Evolutionary conservation across 164 flowering plant genomes (phyloP).

Genomic region (Santalum album): DNA sequence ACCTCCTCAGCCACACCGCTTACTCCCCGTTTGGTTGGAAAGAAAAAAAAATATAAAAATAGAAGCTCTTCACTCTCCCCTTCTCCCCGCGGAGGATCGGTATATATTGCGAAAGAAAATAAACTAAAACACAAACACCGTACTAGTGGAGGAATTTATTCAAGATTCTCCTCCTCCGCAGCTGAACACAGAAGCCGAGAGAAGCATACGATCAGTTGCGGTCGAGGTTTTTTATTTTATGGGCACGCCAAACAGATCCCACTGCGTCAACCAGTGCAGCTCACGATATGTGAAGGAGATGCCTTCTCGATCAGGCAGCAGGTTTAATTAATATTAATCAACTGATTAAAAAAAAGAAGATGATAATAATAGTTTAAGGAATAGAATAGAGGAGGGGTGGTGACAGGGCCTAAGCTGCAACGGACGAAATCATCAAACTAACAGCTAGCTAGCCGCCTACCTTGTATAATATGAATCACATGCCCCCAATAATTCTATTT

Average conservation of each 20-base stretch:
- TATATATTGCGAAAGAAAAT: no score
- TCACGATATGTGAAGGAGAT: conserved; percentile 37
- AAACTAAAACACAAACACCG: no score
- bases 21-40: no score
- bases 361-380: no score
- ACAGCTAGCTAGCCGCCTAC: conserved; percentile 24
- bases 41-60: no score
- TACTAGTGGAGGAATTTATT: conserved; percentile 17
- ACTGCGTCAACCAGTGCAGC: conserved; percentile 29
- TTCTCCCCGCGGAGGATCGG: no score
- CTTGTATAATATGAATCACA: conserved; percentile 16
- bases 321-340: no score
- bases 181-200: conserved; percentile 32
- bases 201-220: no score
- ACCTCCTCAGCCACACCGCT: no score
- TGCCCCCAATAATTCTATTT: conserved; percentile 27
- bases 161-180: conserved; percentile 15
- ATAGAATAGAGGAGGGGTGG: conserved; percentile 12
- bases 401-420: conserved; percentile 15
- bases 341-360: conserved; percentile 1
- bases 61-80: no score
- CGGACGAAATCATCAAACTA: conserved; percentile 23
- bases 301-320: conserved; percentile 33
- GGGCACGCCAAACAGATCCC: conserved; percentile 49
- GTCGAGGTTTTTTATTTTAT: conserved; percentile 17